These are phyloP conservation scores for Penicillium atrosanguineum DNA, from an alignment of 495 filamentous ascomycete genomes.

Conservation along the genomic window DNA sequence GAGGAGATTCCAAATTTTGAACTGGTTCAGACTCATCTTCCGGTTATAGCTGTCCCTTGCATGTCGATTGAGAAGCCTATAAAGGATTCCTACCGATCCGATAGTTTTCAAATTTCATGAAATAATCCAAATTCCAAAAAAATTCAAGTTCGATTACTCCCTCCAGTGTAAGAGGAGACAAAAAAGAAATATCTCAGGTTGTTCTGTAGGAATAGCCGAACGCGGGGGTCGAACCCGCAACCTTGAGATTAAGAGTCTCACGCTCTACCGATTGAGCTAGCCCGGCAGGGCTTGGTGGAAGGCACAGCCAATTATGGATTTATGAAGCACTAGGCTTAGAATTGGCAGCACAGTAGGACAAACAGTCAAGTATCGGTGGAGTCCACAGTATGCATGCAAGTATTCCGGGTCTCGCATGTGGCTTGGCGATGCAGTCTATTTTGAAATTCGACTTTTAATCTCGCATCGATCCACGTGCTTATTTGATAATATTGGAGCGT, in stretches of 20 bases:
- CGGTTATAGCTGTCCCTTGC: too few species aligned
- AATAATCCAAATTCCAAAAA: too few species aligned
- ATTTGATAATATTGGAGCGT: neutral
- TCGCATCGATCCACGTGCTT: neutral
- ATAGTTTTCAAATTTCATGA: too few species aligned
- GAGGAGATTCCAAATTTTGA: too few species aligned
- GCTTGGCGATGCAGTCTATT: neutral
- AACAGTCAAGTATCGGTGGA: too few species aligned
- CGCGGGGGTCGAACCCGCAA: conserved; percentile 58
- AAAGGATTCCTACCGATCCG: too few species aligned
- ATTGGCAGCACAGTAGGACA: neutral
- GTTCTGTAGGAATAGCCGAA: conserved; percentile 44
- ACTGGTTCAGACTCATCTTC: too few species aligned
- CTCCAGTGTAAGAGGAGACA: neutral
- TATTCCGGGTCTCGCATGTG: neutral
- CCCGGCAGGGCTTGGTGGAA: conserved; percentile 32
- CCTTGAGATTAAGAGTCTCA: conserved; percentile 62
- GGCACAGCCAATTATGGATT: neutral
- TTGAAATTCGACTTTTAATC: neutral
- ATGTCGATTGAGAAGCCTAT: too few species aligned
- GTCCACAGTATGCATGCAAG: neutral
- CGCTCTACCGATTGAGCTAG: conserved; percentile 62
- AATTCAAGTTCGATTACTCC: too few species aligned
- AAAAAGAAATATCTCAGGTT: conserved; percentile 16
- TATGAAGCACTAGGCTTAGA: conserved; percentile 1